Evolutionary conservation across 805 yeast species (phyloP), one percentile per base, ranked within the genome.

Genomic region (Wickerhamiella sorbophila): DNA sequence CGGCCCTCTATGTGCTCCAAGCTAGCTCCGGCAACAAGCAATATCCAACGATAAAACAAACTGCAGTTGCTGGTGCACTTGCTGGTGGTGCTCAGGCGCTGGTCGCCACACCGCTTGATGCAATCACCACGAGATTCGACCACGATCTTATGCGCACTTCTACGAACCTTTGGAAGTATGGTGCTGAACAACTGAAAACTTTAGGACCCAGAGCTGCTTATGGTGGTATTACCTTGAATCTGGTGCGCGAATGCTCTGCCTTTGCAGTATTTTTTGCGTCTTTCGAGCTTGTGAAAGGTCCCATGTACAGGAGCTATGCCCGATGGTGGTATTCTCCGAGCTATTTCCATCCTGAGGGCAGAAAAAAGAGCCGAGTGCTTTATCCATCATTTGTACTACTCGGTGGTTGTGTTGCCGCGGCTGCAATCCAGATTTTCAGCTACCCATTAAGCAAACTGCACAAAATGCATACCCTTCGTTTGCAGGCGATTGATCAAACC

Each of bases 71-170:
- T 0, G 97, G 97, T 0, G 75, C 78, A 43, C 48, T 83, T 0
- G 95, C 95, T 0, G 96, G 96, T 1, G 75, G 79, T 0, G 75
- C 77, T 19, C 95, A 91, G 52, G 80, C 94, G n/a, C 62, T 84
- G 15, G 87, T 84, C 0, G 94, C 95, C 1, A 88, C 95, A 1
- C 97, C 97, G 0, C 68, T 88, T 4, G 96, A 88, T 60, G 95
- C 96, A 5, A 75, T 88, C 3, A 81, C 79, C 54, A 74, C 94
- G 1, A 68, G 96, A 49, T 82, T 87, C 48, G 70, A 77, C 1
- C 36, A 43, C 31, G 39, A 29, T 8, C 43, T 38, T 16, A 18
- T 31, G 5, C 60, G 84, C 14, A 69, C 71, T 40, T 81, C 85
- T 26, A 72, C 72, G 44, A 79, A 79, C 44, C 58, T 87, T 43